Conservation (phyloP, 495 filamentous ascomycete species). For the Penicillium cinerascens region DNA sequence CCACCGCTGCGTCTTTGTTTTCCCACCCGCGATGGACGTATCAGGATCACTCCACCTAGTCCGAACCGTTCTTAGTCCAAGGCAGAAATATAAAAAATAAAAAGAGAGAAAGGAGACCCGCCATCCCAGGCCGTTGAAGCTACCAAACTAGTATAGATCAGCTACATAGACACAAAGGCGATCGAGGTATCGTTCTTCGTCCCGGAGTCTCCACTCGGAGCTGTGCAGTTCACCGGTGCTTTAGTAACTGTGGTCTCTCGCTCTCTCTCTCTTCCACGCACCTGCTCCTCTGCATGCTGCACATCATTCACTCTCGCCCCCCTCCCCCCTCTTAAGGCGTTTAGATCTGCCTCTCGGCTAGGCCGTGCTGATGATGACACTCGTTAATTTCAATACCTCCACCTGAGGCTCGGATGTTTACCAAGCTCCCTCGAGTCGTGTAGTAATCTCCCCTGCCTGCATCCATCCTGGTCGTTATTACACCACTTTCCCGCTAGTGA, state of each 20-base stretch:
- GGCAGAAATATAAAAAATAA: neutral
- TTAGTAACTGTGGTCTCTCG: no score
- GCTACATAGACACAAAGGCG: neutral
- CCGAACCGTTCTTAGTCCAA: slow-evolving; percentile 13
- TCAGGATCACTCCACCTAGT: slow-evolving; percentile 20
- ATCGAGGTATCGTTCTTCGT: neutral
- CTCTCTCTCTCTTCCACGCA: slow-evolving; percentile 5
- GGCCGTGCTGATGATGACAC: slow-evolving; percentile 6
- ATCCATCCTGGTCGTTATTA: slow-evolving; percentile 43
- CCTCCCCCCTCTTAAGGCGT: slow-evolving; percentile 5
- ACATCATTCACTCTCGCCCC: slow-evolving; percentile 27
- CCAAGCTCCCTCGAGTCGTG: slow-evolving; percentile 8
- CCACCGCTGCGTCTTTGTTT: neutral
- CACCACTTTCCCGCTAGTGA: slow-evolving; percentile 42
- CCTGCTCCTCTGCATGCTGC: slow-evolving; percentile 33
- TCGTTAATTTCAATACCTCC: slow-evolving; percentile 9
- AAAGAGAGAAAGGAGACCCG: neutral
- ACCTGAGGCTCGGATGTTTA: slow-evolving; percentile 21
- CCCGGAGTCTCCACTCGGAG: neutral
- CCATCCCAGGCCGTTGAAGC: slow-evolving; percentile 5
- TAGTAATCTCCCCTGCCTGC: slow-evolving; percentile 32
- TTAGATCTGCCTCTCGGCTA: slow-evolving; percentile 17
- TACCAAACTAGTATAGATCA: slow-evolving; percentile 12
- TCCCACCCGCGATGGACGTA: slow-evolving; percentile 16
- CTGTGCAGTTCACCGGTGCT: neutral